A percentile compares a stretch with the other conserved stretches of the same genome.
Conservation (phyloP, 768 basidiomycete genomes). For the Jaapia argillacea region DNA sequence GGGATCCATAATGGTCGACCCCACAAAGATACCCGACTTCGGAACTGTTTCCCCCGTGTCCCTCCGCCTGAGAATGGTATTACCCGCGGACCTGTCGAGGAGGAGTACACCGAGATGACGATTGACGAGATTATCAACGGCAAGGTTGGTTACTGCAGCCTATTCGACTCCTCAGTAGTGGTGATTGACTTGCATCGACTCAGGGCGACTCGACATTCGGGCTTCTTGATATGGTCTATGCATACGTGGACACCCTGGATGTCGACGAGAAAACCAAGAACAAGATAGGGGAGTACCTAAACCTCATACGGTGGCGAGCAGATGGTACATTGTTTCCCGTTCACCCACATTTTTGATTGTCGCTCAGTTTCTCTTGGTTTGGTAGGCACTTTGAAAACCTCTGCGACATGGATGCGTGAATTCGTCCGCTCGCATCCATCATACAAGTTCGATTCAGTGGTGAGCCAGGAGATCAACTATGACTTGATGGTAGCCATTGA, state of each 20-base stretch:
- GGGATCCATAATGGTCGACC: conserved; percentile 14
- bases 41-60: conserved; percentile 60
- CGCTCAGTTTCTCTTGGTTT: conserved; percentile 1
- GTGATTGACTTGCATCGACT: too few species aligned
- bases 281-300: conserved; percentile 68
- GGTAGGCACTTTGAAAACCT: conserved; percentile 69
- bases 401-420: conserved; percentile 88
- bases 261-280: conserved; percentile 47
- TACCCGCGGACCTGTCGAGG: conserved; percentile 39
- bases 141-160: conserved; percentile 43
- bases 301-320: conserved; percentile 68
- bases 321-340: conserved; percentile 44
- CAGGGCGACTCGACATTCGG: conserved; percentile 56
- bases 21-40: conserved; percentile 54
- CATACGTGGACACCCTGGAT: conserved; percentile 83
- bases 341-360: background rate
- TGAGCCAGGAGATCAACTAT: conserved; percentile 87
- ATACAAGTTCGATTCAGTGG: conserved; percentile 92
- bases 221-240: conserved; percentile 73
- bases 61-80: conserved; percentile 42
- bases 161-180: conserved; percentile 2
- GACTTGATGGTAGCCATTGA: conserved; percentile 86
- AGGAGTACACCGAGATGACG: conserved; percentile 90
- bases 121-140: conserved; percentile 92
- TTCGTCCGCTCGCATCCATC: conserved; percentile 85